phyloP scores from a whole-genome alignment of 768 basidiomycete genomes.

The Hericium alpestre region DNA sequence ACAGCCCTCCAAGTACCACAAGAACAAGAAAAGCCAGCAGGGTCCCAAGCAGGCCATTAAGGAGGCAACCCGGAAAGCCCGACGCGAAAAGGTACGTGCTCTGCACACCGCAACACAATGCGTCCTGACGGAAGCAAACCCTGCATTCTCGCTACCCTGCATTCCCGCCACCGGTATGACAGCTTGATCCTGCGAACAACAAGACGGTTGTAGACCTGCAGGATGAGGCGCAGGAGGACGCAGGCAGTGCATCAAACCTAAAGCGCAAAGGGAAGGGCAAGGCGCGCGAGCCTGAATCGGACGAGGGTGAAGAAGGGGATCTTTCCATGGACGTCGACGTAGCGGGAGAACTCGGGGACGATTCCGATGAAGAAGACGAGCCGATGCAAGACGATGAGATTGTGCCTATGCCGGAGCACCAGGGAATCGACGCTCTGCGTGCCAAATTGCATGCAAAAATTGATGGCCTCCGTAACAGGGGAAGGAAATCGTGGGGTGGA shows the following conservation, averaged over 20 bases:
- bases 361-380: conserved; percentile 24
- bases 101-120: neutral
- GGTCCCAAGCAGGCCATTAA: conserved; percentile 80
- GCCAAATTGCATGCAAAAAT: conserved; percentile 72
- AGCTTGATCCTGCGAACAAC: conserved; percentile 92
- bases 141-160: neutral
- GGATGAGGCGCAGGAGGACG: conserved; percentile 9
- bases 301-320: conserved; percentile 29
- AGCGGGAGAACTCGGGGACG: conserved; percentile 12
- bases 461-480: conserved; percentile 45
- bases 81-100: conserved; percentile 63
- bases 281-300: conserved; percentile 20
- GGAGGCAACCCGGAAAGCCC: conserved; percentile 82
- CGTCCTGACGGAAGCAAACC: neutral
- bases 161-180: neutral
- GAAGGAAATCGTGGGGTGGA: conserved; percentile 16
- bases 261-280: conserved; percentile 43
- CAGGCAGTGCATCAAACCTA: conserved; percentile 8
- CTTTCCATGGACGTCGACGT: conserved; percentile 27
- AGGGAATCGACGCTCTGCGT: conserved; percentile 53
- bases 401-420: conserved; percentile 55
- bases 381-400: conserved; percentile 17
- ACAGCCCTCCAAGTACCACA: conserved; percentile 61
- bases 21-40: conserved; percentile 72
- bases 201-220: conserved; percentile 58